Percentiles rank a stretch among this genome's conserved stretches.
These are phyloP conservation scores for Camptophora hylomeconis DNA, from an alignment of 2,329 filamentous ascomycete species.

Conservation along the genomic window DNA sequence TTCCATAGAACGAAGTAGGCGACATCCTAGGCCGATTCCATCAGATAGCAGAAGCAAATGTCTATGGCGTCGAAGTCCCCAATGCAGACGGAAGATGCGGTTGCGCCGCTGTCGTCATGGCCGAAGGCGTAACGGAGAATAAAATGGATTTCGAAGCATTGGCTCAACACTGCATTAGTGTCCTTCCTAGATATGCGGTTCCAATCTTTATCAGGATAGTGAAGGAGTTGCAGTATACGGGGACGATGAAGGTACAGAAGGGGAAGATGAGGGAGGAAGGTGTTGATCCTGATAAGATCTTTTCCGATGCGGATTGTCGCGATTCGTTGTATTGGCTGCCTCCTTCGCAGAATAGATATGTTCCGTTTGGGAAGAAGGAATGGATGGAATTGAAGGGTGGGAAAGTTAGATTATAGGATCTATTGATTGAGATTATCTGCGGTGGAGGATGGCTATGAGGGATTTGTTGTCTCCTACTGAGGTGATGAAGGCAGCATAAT, in stretches of 20 bases:
- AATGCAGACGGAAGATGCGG: constrained; percentile 74
- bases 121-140: constrained; percentile 25
- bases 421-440: no score
- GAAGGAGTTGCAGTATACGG: constrained; percentile 45
- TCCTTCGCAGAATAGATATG: constrained; percentile 11
- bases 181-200: constrained; percentile 61
- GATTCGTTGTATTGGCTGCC: constrained; percentile 17
- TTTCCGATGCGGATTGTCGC: constrained; percentile 2
- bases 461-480: no score
- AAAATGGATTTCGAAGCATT: constrained; percentile 50
- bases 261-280: constrained; percentile 38
- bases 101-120: constrained; percentile 51
- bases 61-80: constrained; percentile 70
- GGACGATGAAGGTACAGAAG: constrained; percentile 75
- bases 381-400: constrained; percentile 18
- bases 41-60: constrained; percentile 62
- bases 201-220: constrained; percentile 59
- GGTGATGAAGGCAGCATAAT: no score
- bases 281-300: constrained; percentile 14
- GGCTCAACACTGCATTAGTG: constrained; percentile 42
- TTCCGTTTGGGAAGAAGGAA: constrained; percentile 11
- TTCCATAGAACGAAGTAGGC: constrained; percentile 67
- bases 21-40: constrained; percentile 57
- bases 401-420: constrained; percentile 15
- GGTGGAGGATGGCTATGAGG: no score